Conservation (phyloP, 208 protist genomes). For the Crithidia thermophila region DNA sequence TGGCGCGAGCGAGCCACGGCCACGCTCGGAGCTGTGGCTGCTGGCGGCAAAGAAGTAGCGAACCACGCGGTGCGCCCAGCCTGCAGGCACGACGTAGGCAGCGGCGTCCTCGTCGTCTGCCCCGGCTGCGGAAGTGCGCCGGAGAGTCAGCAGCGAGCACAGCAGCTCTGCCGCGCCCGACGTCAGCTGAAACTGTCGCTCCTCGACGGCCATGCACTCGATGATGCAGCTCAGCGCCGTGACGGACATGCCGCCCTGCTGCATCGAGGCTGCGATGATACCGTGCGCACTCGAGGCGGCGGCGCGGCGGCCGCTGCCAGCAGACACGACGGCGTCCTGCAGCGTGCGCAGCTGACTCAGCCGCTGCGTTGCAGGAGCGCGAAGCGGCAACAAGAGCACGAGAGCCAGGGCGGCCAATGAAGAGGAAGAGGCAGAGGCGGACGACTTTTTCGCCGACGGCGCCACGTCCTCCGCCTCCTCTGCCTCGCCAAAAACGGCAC, state of each 20-base stretch:
- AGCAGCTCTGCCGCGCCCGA: conserved; percentile 53
- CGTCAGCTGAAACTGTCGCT: conserved; percentile 57
- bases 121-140: conserved; percentile 7
- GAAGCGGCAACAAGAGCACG: conserved; percentile 54
- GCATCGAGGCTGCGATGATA: conserved; percentile 39
- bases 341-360: conserved; percentile 44
- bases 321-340: conserved; percentile 43
- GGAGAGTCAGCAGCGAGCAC: conserved; percentile 44
- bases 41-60: conserved; percentile 46
- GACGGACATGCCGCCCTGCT: conserved; percentile 30
- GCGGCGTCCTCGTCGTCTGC: conserved; percentile 5
- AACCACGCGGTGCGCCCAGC: conserved; percentile 33
- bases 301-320: not conserved
- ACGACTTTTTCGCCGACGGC: not conserved
- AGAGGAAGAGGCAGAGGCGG: not conserved
- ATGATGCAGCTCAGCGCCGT: conserved; percentile 74
- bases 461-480: conserved; percentile 5
- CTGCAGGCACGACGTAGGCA: conserved; percentile 37
- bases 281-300: conserved; percentile 17
- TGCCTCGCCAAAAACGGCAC: conserved; percentile 36
- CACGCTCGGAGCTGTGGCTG: not conserved
- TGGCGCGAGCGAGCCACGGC: not conserved
- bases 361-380: conserved; percentile 38
- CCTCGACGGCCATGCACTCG: conserved; percentile 72
- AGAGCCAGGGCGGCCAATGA: conserved; percentile 27